Base-by-base conservation (phyloP, 805 yeast species). In the Starmerella davenportii region DNA sequence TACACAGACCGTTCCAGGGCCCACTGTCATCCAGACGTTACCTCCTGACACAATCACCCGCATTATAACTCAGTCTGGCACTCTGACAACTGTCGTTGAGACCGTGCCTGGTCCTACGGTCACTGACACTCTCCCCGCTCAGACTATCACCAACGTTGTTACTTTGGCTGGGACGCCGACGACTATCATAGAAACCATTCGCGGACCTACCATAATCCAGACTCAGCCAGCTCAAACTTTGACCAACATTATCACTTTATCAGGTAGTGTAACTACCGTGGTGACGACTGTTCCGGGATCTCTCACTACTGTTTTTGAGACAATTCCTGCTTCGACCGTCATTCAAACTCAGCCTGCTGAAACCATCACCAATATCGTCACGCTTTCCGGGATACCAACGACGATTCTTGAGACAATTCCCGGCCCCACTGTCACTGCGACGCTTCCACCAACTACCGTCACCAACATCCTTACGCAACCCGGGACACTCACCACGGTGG, bases 91-190 rank as follows among this genome's bases (percentile, higher is more conserved):
- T 24, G 38, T 41, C 31, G 48, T 36, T 38, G 51, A 35, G 19
- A 39, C 49, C 13, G 45, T 46, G 3, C n/a, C 39, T 23, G 43
- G 27, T 21, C 30, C 33, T 24, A 35, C 42, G 15, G 35, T 38
- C 35, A 47, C 54, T 3, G 40, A 39, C 27, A 39, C 50, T 16
- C 38, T 30, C 7, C 36, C 36, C 15, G 39, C 34, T 21, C 21
- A 30, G 18, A 42, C 52, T 11, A 33, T 35, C 5, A 30, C n/a
- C 8, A 36, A 35, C 9, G 35, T 39, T 4, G 36, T 17, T 15
- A 40, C 43, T 3, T 34, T 38, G 4, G 30, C 32, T 18, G 28
- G 21, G 17, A 38, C 41, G 29, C 17, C 28, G 29, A 5, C 19
- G 20, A 41, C 52, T 21, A 42, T 43, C 29, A 44, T 44, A 29